Conservation (phyloP, 1,284 basidiomycete genomes). For the Microstroma glucosiphilum region DNA sequence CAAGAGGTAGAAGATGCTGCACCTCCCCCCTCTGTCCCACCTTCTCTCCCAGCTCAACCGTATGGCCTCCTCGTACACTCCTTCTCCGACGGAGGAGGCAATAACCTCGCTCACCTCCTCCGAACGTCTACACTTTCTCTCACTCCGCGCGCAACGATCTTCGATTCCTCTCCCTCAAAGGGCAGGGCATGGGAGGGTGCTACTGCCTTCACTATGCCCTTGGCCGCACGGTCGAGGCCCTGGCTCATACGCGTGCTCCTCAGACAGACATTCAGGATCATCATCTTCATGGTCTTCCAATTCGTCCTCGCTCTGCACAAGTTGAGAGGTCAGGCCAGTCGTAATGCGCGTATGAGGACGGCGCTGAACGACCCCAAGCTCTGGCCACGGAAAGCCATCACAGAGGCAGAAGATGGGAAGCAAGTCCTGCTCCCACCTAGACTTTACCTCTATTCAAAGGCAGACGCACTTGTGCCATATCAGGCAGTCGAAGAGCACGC, state of each 20-base stretch:
- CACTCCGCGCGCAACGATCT: slow-evolving; percentile 20
- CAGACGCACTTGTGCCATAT: slow-evolving; percentile 34
- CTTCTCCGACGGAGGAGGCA: slow-evolving; percentile 37
- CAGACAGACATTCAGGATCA: slow-evolving; percentile 18
- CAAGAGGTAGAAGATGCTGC: too few relatives aligned
- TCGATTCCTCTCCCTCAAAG: slow-evolving; percentile 36
- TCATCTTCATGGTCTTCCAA: slow-evolving; percentile 21
- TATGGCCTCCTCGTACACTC: slow-evolving; percentile 18
- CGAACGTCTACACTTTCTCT: slow-evolving; percentile 9
- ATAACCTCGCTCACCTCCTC: slow-evolving; percentile 27
- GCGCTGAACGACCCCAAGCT: slow-evolving; percentile 24
- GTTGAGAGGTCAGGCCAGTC: slow-evolving; percentile 17
- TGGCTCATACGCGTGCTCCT: slow-evolving; percentile 19
- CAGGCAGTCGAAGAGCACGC: slow-evolving; percentile 36
- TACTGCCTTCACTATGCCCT: slow-evolving; percentile 36
- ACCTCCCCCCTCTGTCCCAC: neutral
- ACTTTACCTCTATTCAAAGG: slow-evolving; percentile 38
- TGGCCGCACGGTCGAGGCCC: slow-evolving; percentile 19
- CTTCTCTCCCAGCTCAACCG: neutral
- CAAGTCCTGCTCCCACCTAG: slow-evolving; percentile 20
- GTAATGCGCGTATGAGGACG: slow-evolving; percentile 27
- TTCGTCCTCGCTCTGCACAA: slow-evolving; percentile 16
- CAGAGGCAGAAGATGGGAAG: neutral
- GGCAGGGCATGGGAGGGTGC: slow-evolving; percentile 24
- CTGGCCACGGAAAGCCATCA: slow-evolving; percentile 19